Evolutionary conservation across 805 yeast genomes (phyloP), one percentile per base, ranked within the genome.

Genomic region (Candida rishiriensis): DNA sequence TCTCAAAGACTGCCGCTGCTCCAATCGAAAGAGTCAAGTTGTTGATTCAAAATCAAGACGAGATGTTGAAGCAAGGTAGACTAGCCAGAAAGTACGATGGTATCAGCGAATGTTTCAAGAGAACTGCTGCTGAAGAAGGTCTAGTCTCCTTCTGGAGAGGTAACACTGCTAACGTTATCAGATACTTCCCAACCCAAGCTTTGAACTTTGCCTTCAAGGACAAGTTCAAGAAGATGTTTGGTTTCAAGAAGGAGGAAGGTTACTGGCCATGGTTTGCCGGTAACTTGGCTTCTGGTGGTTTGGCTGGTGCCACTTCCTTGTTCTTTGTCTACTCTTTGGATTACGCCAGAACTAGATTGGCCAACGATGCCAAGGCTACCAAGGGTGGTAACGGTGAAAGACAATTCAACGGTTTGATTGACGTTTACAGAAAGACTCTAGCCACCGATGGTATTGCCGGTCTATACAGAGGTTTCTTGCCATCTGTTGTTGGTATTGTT

Each of bases 161-260:
- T 82, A 89, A 89, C 90, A 90, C 97, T 57, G 97, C 97, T 66
- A 89, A 89, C 76, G 97, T 89, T 70, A 84, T 89, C 78, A 87
- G 97, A 81, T 89, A 90, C 83, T 89, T 89, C 95, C 97, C 97
- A 73, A 90, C 97, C 72, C 97, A 89, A 78, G 97, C 97, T 64
- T 82, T 89, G 70, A 89, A 89, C 85, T 90, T 89, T 66, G 97
- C 97, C 66, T 90, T 89, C 91, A 90, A 89, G 81, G 97, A 90
- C 73, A 86, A 88, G 78, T 87, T 90, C 79, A 89, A 89, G 84
- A 81, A 82, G 64, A 73, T 89, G 84, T 89, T 89, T 71, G 96
- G 96, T 76, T 88, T 88, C 88, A 89, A 89, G 84, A 89, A 89
- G 83, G 88, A 85, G 43, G 96, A 88, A 63, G 84, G 85, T 62